These are phyloP conservation scores for Argentina anserina DNA, from an alignment of 306 rosid genomes.

Conservation along the genomic window DNA sequence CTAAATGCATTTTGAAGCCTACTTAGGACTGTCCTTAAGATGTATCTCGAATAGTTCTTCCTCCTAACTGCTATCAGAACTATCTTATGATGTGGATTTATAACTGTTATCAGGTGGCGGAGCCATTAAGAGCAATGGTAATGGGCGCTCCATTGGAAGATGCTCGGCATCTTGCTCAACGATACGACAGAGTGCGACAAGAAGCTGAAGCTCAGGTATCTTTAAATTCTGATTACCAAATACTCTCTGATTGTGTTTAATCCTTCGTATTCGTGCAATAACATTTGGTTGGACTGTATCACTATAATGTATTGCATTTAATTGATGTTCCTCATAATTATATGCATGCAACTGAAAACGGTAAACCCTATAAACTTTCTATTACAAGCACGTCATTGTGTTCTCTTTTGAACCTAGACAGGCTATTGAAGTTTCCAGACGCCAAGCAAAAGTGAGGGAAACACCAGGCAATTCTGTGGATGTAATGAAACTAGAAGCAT, in stretches of 20 bases:
- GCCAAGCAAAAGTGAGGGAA: constrained; percentile 84
- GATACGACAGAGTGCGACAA: constrained; percentile 91
- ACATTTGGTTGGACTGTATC: neutral
- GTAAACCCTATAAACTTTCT: constrained; percentile 6
- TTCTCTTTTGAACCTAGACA: constrained; percentile 65
- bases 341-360: constrained; percentile 3
- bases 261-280: neutral
- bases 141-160: constrained; percentile 94
- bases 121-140: constrained; percentile 93
- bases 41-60: neutral
- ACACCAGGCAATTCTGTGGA: constrained; percentile 72
- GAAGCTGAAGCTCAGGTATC: constrained; percentile 92
- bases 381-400: constrained; percentile 34
- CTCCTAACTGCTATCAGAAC: neutral
- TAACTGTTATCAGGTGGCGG: constrained; percentile 59
- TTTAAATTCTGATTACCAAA: constrained; percentile 14
- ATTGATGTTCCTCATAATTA: neutral
- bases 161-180: constrained; percentile 95
- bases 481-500: constrained; percentile 76
- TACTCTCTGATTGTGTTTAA: neutral
- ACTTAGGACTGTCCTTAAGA: neutral
- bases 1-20: neutral
- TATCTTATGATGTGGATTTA: constrained; percentile 8
- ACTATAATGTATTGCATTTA: neutral
- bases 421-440: constrained; percentile 93